These are phyloP conservation scores for Neolecta irregularis DNA, from an alignment of 1,139 yeast species.

Conservation along the genomic window DNA sequence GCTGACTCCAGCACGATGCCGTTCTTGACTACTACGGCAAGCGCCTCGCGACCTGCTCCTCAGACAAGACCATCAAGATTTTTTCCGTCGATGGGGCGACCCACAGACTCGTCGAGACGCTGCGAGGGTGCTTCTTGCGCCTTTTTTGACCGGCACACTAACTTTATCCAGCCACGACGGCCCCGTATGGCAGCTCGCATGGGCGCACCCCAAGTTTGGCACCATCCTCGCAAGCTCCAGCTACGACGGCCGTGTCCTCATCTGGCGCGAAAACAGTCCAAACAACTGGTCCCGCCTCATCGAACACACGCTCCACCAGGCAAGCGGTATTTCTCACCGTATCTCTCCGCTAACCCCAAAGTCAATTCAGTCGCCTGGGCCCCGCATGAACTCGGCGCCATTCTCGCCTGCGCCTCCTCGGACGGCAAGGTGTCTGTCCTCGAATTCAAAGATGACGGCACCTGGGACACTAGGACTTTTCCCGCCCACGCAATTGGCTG, in stretches of 20 bases:
- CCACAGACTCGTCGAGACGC: slow-evolving; percentile 63
- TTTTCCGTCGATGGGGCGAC: slow-evolving; percentile 80
- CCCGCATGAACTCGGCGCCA: slow-evolving; percentile 77
- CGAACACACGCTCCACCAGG: slow-evolving; percentile 77
- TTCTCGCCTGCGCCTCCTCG: slow-evolving; percentile 75
- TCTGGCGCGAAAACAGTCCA: slow-evolving; percentile 94
- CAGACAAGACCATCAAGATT: slow-evolving; percentile 85
- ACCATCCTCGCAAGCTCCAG: slow-evolving; percentile 87
- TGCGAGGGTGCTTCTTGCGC: slow-evolving; percentile 32
- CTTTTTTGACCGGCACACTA: slow-evolving; percentile 13
- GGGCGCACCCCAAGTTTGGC: slow-evolving; percentile 99
- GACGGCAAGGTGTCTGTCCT: slow-evolving; percentile 87
- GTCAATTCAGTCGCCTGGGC: slow-evolving; percentile 95
- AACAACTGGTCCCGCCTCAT: slow-evolving; percentile 71
- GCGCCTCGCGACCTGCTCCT: slow-evolving; percentile 85
- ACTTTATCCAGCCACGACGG: slow-evolving; percentile 52
- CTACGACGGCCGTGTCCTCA: slow-evolving; percentile 82
- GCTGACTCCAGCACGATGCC: slow-evolving; percentile 54
- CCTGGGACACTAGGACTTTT: slow-evolving; percentile 47
- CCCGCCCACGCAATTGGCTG: slow-evolving; percentile 88
- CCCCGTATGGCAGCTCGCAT: slow-evolving; percentile 96
- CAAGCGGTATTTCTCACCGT: slow-evolving; percentile 31
- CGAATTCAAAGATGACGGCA: slow-evolving; percentile 83
- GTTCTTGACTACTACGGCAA: slow-evolving; percentile 92
- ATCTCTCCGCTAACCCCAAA: neutral